phyloP scores from a whole-genome alignment of 2,329 filamentous ascomycete species.

The Aspergillus pseudonomiae region DNA sequence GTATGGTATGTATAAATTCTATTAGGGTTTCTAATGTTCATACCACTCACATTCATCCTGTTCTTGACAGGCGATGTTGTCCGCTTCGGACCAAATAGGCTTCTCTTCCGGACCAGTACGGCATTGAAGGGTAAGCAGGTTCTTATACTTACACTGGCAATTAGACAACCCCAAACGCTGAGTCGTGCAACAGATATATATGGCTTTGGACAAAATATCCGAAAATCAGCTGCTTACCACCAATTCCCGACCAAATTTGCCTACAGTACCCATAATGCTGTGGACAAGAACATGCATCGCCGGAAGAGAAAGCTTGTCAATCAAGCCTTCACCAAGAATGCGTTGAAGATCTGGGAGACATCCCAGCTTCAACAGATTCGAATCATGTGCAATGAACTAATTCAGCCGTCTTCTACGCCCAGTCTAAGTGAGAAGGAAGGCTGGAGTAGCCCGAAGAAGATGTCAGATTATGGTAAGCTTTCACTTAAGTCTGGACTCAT shows the following conservation, averaged over 20 bases:
- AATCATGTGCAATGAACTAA: background rate
- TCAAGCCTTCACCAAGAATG: background rate
- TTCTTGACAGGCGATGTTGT: background rate
- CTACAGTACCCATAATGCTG: background rate
- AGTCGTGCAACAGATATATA: background rate
- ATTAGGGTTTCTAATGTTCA: too few species aligned
- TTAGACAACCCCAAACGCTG: too few species aligned
- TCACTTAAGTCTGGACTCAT: background rate
- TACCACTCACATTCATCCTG: too few species aligned
- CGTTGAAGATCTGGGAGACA: background rate
- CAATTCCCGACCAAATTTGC: background rate
- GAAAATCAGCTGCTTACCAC: background rate
- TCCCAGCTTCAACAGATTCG: background rate
- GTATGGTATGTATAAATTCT: background rate
- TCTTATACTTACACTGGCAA: too few species aligned
- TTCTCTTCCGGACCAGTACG: background rate
- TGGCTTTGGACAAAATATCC: background rate
- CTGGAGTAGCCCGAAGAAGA: slow-evolving; percentile 6
- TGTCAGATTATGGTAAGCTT: slow-evolving; percentile 12
- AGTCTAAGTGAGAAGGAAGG: background rate
- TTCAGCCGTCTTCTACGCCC: background rate
- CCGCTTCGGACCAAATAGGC: background rate
- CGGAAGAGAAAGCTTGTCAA: background rate
- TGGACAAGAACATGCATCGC: background rate
- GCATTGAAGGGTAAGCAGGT: background rate